Conservation (phyloP, 148 eudicot genomes). For the Rhododendron williamsianum region DNA sequence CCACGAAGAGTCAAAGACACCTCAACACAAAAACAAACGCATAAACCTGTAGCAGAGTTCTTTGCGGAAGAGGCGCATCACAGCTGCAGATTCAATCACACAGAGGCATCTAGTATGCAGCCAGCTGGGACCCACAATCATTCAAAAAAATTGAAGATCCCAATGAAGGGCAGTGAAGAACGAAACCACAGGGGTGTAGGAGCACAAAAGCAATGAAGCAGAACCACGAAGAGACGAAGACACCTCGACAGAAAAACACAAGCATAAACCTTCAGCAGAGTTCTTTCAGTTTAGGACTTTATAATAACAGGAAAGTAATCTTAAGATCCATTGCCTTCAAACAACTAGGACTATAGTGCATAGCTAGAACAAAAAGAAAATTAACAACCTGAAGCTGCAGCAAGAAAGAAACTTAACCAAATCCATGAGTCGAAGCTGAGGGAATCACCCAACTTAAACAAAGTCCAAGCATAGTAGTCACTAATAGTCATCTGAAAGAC, state of each 20-base stretch:
- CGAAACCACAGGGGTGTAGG: slow-evolving; percentile 51
- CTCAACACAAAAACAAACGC: slow-evolving; percentile 68
- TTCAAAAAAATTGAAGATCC: slow-evolving; percentile 23
- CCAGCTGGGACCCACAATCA: slow-evolving; percentile 59
- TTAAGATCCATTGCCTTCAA: slow-evolving; percentile 20
- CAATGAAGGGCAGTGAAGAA: slow-evolving; percentile 30
- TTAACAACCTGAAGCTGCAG: slow-evolving; percentile 28
- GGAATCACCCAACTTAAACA: slow-evolving; percentile 52
- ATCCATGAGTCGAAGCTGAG: slow-evolving; percentile 52
- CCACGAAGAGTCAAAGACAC: slow-evolving; percentile 48
- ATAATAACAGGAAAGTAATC: slow-evolving; percentile 19
- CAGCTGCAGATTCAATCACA: slow-evolving; percentile 46
- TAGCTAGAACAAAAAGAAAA: slow-evolving; percentile 23
- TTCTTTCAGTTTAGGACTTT: slow-evolving; percentile 19
- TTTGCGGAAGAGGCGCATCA: slow-evolving; percentile 39
- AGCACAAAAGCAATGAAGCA: slow-evolving; percentile 29
- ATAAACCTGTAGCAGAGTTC: slow-evolving; percentile 49
- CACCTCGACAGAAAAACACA: slow-evolving; percentile 82
- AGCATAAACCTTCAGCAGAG: slow-evolving; percentile 54
- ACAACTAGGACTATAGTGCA: slow-evolving; percentile 23
- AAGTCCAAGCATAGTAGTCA: slow-evolving; percentile 56
- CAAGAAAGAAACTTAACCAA: slow-evolving; percentile 74
- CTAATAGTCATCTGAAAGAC: slow-evolving; percentile 27
- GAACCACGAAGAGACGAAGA: slow-evolving; percentile 45
- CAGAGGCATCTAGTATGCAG: slow-evolving; percentile 48